Evolutionary conservation across 768 basidiomycete species (phyloP), one percentile per base, ranked within the genome.

Genomic region (Tephrocybe sp.): DNA sequence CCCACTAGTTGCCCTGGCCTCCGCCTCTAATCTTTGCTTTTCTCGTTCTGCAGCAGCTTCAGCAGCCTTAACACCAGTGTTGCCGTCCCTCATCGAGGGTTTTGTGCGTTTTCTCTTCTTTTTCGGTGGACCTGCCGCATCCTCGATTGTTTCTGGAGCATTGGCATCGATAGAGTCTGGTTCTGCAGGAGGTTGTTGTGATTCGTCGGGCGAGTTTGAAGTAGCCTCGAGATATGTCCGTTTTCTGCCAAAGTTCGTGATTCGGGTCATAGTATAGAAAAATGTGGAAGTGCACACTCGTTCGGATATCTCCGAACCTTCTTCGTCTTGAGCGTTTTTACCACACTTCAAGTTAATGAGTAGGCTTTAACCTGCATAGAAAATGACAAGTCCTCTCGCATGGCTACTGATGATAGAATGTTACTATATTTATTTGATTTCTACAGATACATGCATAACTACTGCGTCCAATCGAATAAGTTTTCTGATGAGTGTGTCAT

Each of bases 211-310:
- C 14, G 56, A 51, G 12, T 64, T 49, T 8, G 34, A 51, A 16
- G 79, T 82, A 12, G 87, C 84, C 53, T 90, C 74, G 12, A 89
- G 55, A 60, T 88, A 82, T 4, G 82, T 84, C 44, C 89, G 72
- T 63, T 91, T 92, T 47, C 78, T 75, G n/a, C 83, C 84, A 64
- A 90, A 76, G 58, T 81, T 83, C 8, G 89, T 89, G 50, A 83
- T 70, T 38, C 89, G 80, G 12, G 89, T 89, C 89, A 91, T 90
- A 33, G 30, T 46, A 33, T 1, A 7, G 16, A 30, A 16, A 14
- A 2, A 13, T 35, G 17, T n/a, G 26, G 34, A 42, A 23, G 17
- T 13, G 19, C n/a, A n/a, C n/a, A n/a, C 12, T 19, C 11, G 22
- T 34, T 49, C 52, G 52, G 48, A 23, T 12, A 16, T 50, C 20